Evolutionary conservation across 495 filamentous ascomycete genomes (phyloP).

Genomic region (Xeromyces bisporus): DNA sequence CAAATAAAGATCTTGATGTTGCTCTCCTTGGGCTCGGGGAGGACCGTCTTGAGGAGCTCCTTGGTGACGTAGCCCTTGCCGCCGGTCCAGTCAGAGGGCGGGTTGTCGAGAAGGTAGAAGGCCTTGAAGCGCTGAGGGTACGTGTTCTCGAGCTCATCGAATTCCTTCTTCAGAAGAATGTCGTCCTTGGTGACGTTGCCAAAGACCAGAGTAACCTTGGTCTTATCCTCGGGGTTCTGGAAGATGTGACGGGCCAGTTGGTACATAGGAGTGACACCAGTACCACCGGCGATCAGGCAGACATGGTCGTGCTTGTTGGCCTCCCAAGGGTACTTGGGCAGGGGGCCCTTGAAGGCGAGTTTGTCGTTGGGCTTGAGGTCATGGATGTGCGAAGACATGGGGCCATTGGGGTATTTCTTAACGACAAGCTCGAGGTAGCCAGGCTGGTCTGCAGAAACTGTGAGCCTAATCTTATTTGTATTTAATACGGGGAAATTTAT

Average conservation of each 20-base stretch:
- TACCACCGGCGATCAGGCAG: constrained; percentile 83
- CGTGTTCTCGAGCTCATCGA: constrained; percentile 69
- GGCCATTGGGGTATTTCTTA: constrained; percentile 76
- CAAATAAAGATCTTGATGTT: constrained; percentile 91
- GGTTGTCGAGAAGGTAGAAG: constrained; percentile 77
- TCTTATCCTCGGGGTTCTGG: constrained; percentile 89
- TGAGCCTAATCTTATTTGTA: constrained; percentile 1
- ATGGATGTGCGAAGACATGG: constrained; percentile 83
- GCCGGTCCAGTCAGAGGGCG: constrained; percentile 64
- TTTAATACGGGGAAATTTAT: neutral
- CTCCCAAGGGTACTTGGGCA: constrained; percentile 84
- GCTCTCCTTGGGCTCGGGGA: constrained; percentile 73
- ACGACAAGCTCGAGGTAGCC: constrained; percentile 80
- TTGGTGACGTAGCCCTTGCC: constrained; percentile 66
- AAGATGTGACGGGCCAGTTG: constrained; percentile 77
- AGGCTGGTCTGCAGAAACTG: constrained; percentile 33
- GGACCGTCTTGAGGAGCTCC: constrained; percentile 78
- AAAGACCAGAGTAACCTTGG: constrained; percentile 87
- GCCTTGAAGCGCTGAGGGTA: constrained; percentile 86
- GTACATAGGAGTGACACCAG: constrained; percentile 88
- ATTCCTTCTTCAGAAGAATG: constrained; percentile 72
- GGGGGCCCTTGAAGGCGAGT: constrained; percentile 82
- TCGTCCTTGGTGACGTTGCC: constrained; percentile 77
- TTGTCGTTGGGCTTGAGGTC: constrained; percentile 60
- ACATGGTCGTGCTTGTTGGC: constrained; percentile 93